phyloP scores from a whole-genome alignment of 495 filamentous ascomycete species.

The Penicillium robsamsonii region DNA sequence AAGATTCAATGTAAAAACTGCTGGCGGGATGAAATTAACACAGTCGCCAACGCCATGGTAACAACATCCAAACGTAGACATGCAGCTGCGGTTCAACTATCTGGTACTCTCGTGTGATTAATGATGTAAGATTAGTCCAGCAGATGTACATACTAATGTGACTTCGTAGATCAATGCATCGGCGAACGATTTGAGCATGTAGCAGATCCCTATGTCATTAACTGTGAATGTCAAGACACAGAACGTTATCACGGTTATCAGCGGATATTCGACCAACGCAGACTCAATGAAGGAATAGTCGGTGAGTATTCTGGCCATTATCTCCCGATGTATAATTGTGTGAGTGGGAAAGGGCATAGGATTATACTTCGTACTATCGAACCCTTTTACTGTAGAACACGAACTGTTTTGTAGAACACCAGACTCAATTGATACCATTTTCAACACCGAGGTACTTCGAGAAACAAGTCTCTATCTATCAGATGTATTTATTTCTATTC shows the following conservation, averaged over 20 bases:
- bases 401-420: too few relatives aligned
- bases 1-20: background rate
- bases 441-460: background rate
- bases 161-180: background rate
- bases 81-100: background rate
- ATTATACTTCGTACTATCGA: background rate
- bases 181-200: background rate
- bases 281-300: background rate
- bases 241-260: background rate
- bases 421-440: background rate
- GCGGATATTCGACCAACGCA: background rate
- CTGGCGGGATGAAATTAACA: background rate
- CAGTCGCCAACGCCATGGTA: background rate
- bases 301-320: background rate
- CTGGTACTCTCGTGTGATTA: background rate
- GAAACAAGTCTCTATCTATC: background rate
- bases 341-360: background rate
- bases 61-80: background rate
- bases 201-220: background rate
- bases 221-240: background rate
- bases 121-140: conserved; percentile 4
- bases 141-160: background rate
- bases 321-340: background rate
- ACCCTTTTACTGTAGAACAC: background rate
- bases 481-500: background rate